Evolutionary conservation across 2,329 filamentous ascomycete genomes (phyloP).

Genomic region (Aspergillus sp.): DNA sequence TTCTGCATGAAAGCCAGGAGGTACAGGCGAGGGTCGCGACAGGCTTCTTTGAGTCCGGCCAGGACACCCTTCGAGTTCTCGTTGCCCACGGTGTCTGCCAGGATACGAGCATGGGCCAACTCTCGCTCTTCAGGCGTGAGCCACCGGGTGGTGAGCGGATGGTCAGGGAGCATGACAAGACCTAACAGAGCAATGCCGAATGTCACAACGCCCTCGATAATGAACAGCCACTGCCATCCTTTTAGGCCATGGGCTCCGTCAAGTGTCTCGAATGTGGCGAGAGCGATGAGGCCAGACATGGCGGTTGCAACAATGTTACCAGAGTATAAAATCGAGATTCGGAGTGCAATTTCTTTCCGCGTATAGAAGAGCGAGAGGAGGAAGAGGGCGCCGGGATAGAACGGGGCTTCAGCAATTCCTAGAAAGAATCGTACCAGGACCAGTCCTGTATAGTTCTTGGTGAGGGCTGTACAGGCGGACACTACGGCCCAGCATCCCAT

Average conservation of each 20-base stretch:
- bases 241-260: not conserved
- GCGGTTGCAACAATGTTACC: constrained; percentile 60
- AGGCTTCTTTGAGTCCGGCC: constrained; percentile 22
- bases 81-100: not conserved
- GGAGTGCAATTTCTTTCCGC: too few relatives aligned
- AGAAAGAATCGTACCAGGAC: too few relatives aligned
- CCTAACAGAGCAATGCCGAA: too few relatives aligned
- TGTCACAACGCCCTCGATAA: too few relatives aligned
- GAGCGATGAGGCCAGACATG: constrained; percentile 54
- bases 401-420: too few relatives aligned
- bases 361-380: too few relatives aligned
- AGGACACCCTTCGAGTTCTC: not conserved
- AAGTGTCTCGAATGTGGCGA: constrained; percentile 16
- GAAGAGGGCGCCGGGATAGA: too few relatives aligned
- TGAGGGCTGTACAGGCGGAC: constrained; percentile 23
- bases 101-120: not conserved
- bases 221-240: not conserved
- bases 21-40: constrained; percentile 36
- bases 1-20: constrained; percentile 48
- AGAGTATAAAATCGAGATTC: too few relatives aligned
- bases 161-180: too few relatives aligned
- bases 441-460: too few relatives aligned
- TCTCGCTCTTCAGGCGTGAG: not conserved
- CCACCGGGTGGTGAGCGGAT: not conserved
- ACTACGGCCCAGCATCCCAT: constrained; percentile 31